Base-by-base conservation (phyloP, 805 yeast genomes). In the Teunomyces funiuensis region DNA sequence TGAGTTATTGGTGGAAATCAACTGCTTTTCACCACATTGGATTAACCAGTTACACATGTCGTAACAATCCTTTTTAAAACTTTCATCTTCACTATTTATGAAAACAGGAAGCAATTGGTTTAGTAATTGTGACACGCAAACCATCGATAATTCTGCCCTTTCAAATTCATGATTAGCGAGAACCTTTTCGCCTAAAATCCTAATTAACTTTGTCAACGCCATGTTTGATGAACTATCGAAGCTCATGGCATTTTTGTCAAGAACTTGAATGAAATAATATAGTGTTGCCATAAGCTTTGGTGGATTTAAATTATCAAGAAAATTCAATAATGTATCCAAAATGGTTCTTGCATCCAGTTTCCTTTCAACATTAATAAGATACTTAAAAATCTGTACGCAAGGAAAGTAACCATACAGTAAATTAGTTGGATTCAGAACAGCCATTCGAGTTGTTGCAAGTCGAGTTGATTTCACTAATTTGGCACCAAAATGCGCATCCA, bases 41-140 rank as follows among this genome's bases (percentile, higher is more conserved):
- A 65, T 29, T 6, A 79, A 45, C 72, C 79, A 82, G 1, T 61
- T 54, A 28, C 69, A 61, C 14, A 82, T 67, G 47, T 80, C 85
- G 27, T 51, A 53, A 33, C 72, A 69, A 37, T 79, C 83, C 3
- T 63, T 63, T 14, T 54, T 47, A 6, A 75, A 51, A 2, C 52
- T 53, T 1, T 47, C 53, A 6, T 56, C 51, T 0, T 36, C 25
- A 4, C 39, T 41, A 1, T 37, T 27, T 1, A 65, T 31, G 67
- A 78, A 65, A 0, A 48, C 36, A 1, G 50, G 52, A 3, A 59
- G 43, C 29, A 68, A 54, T 1, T 47, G 22, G 0, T 33, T 17
- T 18, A 73, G 46, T 1, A 74, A 37, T 25, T 52, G 54, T 25
- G 73, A 65, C 0, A 68, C 54, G 0, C 64, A 41, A n/a, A 54